These are phyloP conservation scores for Tetracladium marchalianum DNA, from an alignment of 495 filamentous ascomycete species.

Conservation along the genomic window DNA sequence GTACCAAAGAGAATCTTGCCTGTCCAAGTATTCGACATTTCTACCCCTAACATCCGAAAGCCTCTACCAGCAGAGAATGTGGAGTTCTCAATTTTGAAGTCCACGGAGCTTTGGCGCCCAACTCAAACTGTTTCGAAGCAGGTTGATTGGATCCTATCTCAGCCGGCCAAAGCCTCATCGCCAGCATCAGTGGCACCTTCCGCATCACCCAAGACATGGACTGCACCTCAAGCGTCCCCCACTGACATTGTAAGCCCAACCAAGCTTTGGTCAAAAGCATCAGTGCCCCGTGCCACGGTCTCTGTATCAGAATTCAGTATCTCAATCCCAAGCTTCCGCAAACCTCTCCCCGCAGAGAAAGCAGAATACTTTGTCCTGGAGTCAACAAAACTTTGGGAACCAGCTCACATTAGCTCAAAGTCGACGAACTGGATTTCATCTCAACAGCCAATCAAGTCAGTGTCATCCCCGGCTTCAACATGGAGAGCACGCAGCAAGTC, in stretches of 20 bases:
- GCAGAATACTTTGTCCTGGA: not conserved
- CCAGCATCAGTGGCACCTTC: not conserved
- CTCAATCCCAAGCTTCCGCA: not conserved
- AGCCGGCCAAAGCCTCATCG: not conserved
- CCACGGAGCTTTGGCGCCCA: not conserved
- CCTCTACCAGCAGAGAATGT: not conserved
- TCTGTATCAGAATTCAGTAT: not conserved
- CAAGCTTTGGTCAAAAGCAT: not conserved
- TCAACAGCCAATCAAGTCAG: slow-evolving; percentile 3
- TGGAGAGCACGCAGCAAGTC: not conserved
- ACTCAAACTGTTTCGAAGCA: not conserved
- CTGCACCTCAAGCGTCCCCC: not conserved
- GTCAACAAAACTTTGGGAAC: slow-evolving; percentile 9
- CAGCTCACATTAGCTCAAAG: not conserved
- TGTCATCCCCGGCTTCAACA: not conserved
- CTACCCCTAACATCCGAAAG: not conserved
- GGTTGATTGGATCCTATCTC: not conserved
- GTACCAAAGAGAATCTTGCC: not conserved
- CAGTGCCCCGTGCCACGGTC: not conserved
- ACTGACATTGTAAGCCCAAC: not conserved
- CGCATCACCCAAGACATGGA: not conserved
- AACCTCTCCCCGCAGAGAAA: not conserved
- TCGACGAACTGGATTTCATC: slow-evolving; percentile 5
- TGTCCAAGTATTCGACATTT: not conserved
- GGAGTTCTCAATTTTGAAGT: not conserved